A percentile compares a stretch with the other conserved stretches of the same genome.
Evolutionary conservation across 2,329 filamentous ascomycete species (phyloP).

Genomic region (Orbilia brochopaga): DNA sequence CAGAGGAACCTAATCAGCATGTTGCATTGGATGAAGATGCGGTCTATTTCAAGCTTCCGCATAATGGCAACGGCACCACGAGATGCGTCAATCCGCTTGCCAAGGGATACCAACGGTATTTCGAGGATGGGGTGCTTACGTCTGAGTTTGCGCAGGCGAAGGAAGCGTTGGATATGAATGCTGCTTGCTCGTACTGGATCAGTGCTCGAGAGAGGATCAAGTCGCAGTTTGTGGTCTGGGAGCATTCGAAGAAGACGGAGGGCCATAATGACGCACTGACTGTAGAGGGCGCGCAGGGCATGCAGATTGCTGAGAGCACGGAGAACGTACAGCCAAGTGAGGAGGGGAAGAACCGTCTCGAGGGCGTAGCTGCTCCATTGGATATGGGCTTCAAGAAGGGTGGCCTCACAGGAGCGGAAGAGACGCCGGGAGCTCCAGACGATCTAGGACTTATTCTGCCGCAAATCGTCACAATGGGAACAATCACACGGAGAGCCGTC

Average conservation of each 20-base stretch:
- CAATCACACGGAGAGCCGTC: slow-evolving; percentile 88
- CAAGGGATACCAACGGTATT: slow-evolving; percentile 87
- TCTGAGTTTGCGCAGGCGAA: slow-evolving; percentile 91
- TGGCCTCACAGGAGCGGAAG: slow-evolving; percentile 50
- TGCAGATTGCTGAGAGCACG: slow-evolving; percentile 14
- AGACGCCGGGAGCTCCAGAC: slow-evolving; percentile 31
- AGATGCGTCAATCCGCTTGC: slow-evolving; percentile 87
- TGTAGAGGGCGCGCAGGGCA: not conserved
- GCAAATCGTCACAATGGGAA: slow-evolving; percentile 97
- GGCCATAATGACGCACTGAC: slow-evolving; percentile 48
- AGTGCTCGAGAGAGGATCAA: slow-evolving; percentile 90
- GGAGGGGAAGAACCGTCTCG: no score
- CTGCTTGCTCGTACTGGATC: slow-evolving; percentile 99
- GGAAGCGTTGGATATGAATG: slow-evolving; percentile 96
- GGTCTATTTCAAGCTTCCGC: slow-evolving; percentile 88
- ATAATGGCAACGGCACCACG: slow-evolving; percentile 88
- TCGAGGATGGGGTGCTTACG: slow-evolving; percentile 84
- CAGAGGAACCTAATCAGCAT: slow-evolving; percentile 69
- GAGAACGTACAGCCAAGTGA: slow-evolving; percentile 27
- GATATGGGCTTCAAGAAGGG: slow-evolving; percentile 51
- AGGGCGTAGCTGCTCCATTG: slow-evolving; percentile 23
- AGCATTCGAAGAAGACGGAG: slow-evolving; percentile 60
- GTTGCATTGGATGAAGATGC: slow-evolving; percentile 71
- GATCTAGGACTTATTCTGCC: slow-evolving; percentile 85
- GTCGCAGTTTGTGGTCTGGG: slow-evolving; percentile 93